These are phyloP conservation scores for Fusarium aywerte DNA, from an alignment of 2,329 filamentous ascomycete genomes.

Conservation along the genomic window DNA sequence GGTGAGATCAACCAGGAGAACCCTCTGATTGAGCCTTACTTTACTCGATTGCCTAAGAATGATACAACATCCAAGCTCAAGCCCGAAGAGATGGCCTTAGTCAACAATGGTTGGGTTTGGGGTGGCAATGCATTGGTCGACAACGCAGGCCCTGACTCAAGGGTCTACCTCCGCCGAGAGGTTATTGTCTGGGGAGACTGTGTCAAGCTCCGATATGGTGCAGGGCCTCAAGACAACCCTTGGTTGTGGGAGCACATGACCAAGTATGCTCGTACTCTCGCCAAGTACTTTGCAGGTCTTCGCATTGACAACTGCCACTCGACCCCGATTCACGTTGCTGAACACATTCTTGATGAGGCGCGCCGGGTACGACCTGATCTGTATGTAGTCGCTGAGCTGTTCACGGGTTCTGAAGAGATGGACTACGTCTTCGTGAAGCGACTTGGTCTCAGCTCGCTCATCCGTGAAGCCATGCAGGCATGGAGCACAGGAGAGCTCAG, in stretches of 20 bases:
- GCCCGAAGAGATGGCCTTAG: conserved; percentile 80
- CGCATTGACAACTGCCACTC: conserved; percentile 99
- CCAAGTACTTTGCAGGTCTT: conserved; percentile 94
- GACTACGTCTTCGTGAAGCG: conserved; percentile 96
- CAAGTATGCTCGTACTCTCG: conserved; percentile 88
- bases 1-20: conserved; percentile 80
- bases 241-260: conserved; percentile 98
- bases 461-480: conserved; percentile 97
- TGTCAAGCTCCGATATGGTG: conserved; percentile 93
- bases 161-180: conserved; percentile 93
- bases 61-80: conserved; percentile 80
- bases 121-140: conserved; percentile 93
- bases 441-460: conserved; percentile 88
- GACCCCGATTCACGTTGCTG: conserved; percentile 91
- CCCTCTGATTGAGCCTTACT: conserved; percentile 93
- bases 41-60: conserved; percentile 86
- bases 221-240: conserved; percentile 82
- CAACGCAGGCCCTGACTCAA: conserved; percentile 88
- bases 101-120: conserved; percentile 99
- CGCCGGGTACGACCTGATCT: conserved; percentile 86
- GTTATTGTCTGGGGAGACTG: conserved; percentile 99
- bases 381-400: conserved; percentile 93
- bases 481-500: conserved; percentile 96
- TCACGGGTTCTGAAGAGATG: conserved; percentile 94
- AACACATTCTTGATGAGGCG: conserved; percentile 95